A percentile compares a stretch with the other conserved stretches of the same genome.
These are phyloP conservation scores for Allium sativum DNA, from an alignment of 106 monocot species.

Conservation along the genomic window DNA sequence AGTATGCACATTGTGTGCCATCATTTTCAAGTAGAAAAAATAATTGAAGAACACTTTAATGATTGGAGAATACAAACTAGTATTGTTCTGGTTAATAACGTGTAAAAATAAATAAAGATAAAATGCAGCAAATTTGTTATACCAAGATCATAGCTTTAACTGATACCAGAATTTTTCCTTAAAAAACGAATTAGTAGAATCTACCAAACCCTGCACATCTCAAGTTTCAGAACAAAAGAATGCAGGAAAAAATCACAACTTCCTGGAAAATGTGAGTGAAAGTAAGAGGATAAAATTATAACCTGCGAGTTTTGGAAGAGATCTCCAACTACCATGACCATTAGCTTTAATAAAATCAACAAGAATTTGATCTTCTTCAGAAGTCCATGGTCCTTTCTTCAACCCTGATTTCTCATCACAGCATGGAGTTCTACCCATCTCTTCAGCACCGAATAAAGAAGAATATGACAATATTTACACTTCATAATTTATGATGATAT, in stretches of 20 bases:
- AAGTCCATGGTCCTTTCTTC: slow-evolving; percentile 72
- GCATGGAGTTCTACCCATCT: slow-evolving; percentile 61
- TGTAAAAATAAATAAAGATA: too few relatives aligned
- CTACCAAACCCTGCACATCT: background rate
- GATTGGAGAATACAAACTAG: too few relatives aligned
- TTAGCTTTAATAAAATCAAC: slow-evolving; percentile 56
- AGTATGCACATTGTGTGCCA: background rate
- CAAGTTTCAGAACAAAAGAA: background rate
- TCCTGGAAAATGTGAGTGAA: background rate
- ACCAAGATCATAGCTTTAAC: background rate
- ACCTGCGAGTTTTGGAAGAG: slow-evolving; percentile 66
- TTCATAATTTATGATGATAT: background rate
- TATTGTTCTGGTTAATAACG: too few relatives aligned
- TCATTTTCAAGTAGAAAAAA: background rate
- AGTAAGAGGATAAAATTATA: background rate
- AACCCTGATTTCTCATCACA: slow-evolving; percentile 50
- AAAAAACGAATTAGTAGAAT: background rate
- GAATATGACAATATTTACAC: background rate
- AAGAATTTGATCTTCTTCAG: slow-evolving; percentile 63
- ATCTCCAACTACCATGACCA: slow-evolving; percentile 69
- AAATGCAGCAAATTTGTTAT: too few relatives aligned
- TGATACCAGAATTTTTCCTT: background rate
- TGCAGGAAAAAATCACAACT: background rate
- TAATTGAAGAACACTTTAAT: background rate
- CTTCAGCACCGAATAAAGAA: background rate